These are phyloP conservation scores for Suillus spraguei DNA, from an alignment of 768 basidiomycete genomes.

Conservation along the genomic window DNA sequence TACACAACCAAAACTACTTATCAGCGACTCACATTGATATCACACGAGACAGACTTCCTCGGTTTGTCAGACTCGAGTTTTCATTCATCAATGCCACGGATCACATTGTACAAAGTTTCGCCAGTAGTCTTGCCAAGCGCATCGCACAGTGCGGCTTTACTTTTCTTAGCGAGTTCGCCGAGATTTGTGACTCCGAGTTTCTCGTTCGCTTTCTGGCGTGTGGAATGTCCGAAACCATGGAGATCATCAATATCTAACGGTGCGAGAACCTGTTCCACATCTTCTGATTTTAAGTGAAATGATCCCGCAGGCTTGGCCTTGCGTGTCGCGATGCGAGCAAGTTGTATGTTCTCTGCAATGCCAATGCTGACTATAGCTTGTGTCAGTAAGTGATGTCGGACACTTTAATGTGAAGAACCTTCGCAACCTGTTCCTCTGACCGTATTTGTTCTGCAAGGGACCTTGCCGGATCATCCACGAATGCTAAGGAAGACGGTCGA, in stretches of 20 bases:
- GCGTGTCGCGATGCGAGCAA: constrained; percentile 90
- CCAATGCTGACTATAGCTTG: constrained; percentile 81
- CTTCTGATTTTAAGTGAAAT: constrained; percentile 65
- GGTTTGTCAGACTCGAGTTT: constrained; percentile 82
- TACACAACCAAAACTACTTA: neutral
- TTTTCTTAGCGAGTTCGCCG: constrained; percentile 66
- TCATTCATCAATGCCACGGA: constrained; percentile 83
- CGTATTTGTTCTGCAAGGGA: constrained; percentile 84
- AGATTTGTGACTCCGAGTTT: constrained; percentile 75
- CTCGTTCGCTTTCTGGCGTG: constrained; percentile 75
- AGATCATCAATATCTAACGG: constrained; percentile 78
- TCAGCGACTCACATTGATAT: constrained; percentile 76
- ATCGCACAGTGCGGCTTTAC: constrained; percentile 65
- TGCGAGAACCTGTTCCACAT: constrained; percentile 56
- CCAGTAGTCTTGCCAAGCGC: constrained; percentile 81
- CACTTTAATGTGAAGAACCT: constrained; percentile 43
- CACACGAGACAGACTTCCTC: constrained; percentile 90
- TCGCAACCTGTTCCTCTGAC: constrained; percentile 84
- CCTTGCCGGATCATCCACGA: constrained; percentile 60
- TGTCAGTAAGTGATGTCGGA: neutral
- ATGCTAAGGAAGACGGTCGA: constrained; percentile 24
- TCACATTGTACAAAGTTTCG: constrained; percentile 80
- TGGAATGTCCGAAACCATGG: constrained; percentile 83
- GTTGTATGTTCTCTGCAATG: constrained; percentile 87
- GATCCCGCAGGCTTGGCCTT: constrained; percentile 90